phyloP scores from a whole-genome alignment of 805 yeast genomes.

The Blastobotrys americana region DNA sequence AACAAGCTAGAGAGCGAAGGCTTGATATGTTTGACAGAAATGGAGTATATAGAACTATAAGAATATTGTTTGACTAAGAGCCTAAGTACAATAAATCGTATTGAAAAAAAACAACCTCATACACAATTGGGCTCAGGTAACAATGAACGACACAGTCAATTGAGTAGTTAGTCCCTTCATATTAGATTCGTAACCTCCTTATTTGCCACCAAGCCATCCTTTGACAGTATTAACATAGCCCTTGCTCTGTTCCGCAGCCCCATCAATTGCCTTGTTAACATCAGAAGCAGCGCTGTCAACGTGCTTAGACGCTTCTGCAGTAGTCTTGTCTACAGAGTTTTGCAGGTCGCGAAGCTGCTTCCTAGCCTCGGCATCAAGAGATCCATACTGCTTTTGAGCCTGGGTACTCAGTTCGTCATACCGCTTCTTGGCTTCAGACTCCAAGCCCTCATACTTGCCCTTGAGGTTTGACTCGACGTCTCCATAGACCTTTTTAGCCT shows the following conservation, averaged over 20 bases:
- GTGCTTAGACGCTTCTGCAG: conserved; percentile 9
- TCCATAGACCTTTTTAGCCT: conserved; percentile 3
- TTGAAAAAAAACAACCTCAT: too few relatives aligned
- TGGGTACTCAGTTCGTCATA: neutral
- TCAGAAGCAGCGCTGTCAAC: conserved; percentile 4
- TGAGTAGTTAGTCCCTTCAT: too few relatives aligned
- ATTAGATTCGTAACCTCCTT: too few relatives aligned
- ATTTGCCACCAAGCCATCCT: conserved; percentile 7
- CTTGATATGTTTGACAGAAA: too few relatives aligned
- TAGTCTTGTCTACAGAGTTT: conserved; percentile 3
- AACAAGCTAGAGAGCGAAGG: too few relatives aligned
- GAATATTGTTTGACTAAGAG: too few relatives aligned
- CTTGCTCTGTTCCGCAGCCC: conserved; percentile 8
- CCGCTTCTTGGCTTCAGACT: conserved; percentile 6
- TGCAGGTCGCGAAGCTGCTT: conserved; percentile 8
- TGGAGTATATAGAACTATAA: too few relatives aligned
- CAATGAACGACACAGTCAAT: too few relatives aligned
- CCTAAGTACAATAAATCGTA: too few relatives aligned
- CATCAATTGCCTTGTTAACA: conserved; percentile 6
- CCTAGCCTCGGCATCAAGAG: conserved; percentile 4
- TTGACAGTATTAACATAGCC: conserved; percentile 3
- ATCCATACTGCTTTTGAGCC: neutral
- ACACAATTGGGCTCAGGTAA: too few relatives aligned
- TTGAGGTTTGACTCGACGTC: conserved; percentile 5
- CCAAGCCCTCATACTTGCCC: conserved; percentile 5